Conservation (phyloP, 1,284 basidiomycete species). For the Mycocalia duriaeana region DNA sequence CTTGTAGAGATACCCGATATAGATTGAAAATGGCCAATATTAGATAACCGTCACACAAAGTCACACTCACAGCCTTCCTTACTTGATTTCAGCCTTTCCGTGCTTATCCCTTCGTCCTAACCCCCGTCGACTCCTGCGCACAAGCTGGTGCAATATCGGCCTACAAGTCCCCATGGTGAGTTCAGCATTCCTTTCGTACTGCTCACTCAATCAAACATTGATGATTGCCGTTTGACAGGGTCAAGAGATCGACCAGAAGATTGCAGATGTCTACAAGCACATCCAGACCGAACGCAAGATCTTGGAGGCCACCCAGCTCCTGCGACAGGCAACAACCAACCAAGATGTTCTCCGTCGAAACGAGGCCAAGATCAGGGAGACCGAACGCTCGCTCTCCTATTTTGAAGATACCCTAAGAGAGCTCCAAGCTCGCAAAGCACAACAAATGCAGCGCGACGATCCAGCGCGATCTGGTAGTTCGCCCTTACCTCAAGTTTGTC, state of each 20-base stretch:
- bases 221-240: conserved; percentile 27
- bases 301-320: conserved; percentile 78
- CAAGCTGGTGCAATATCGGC: not conserved
- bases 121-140: conserved; percentile 7
- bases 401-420: conserved; percentile 85
- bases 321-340: conserved; percentile 81
- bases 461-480: conserved; percentile 43
- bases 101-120: not conserved
- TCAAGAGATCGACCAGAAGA: conserved; percentile 82
- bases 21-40: conserved; percentile 10
- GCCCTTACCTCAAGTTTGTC: conserved; percentile 34
- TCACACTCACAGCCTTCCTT: conserved; percentile 6
- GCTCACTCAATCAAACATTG: conserved; percentile 11
- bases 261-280: conserved; percentile 85
- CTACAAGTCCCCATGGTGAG: conserved; percentile 27
- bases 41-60: conserved; percentile 20
- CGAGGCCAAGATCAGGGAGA: conserved; percentile 86
- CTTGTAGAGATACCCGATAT: conserved; percentile 10
- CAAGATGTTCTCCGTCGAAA: conserved; percentile 80
- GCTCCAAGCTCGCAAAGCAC: conserved; percentile 73
- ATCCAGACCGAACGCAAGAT: conserved; percentile 92
- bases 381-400: conserved; percentile 81
- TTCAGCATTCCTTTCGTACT: too few species aligned
- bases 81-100: conserved; percentile 6
- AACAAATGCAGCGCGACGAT: conserved; percentile 53